Evolutionary conservation across 2,329 filamentous ascomycete genomes (phyloP).

Genomic region (Fusarium succisae): DNA sequence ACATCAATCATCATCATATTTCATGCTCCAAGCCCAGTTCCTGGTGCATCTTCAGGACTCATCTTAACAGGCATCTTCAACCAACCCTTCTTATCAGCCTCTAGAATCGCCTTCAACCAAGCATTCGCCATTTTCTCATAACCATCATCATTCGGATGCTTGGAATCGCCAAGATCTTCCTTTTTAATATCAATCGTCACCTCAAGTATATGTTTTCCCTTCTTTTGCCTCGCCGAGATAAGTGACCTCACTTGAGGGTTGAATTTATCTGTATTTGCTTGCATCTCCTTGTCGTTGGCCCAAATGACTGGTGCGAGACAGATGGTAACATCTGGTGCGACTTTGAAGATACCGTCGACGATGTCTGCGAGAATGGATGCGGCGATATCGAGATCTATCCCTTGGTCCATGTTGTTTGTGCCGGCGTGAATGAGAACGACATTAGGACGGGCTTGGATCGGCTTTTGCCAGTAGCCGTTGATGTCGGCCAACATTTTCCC

Average conservation of each 20-base stretch:
- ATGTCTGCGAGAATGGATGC: constrained; percentile 2
- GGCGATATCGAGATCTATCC: constrained; percentile 3
- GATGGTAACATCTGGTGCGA: constrained; percentile 20
- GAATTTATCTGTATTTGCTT: constrained; percentile 25
- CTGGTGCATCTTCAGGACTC: constrained; percentile 7
- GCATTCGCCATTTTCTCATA: constrained; percentile 32
- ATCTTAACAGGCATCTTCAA: constrained; percentile 16
- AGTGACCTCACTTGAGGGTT: constrained; percentile 13
- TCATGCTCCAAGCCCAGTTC: constrained; percentile 4
- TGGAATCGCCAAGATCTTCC: constrained; percentile 13
- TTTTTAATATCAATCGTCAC: constrained; percentile 20
- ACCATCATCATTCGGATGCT: constrained; percentile 28
- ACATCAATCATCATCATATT: no score
- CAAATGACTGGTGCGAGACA: constrained; percentile 26
- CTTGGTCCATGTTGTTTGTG: constrained; percentile 30
- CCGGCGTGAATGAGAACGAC: constrained; percentile 30
- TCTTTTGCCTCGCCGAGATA: neutral
- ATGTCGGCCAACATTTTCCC: constrained; percentile 22
- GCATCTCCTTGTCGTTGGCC: constrained; percentile 24
- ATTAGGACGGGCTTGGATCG: constrained; percentile 20
- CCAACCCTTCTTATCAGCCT: constrained; percentile 24
- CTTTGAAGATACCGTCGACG: constrained; percentile 21
- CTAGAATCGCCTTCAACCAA: constrained; percentile 21
- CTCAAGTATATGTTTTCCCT: constrained; percentile 10
- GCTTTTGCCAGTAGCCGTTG: constrained; percentile 18